Base-by-base conservation (phyloP, 179 eudicot species). In the Beta corolliflora region DNA sequence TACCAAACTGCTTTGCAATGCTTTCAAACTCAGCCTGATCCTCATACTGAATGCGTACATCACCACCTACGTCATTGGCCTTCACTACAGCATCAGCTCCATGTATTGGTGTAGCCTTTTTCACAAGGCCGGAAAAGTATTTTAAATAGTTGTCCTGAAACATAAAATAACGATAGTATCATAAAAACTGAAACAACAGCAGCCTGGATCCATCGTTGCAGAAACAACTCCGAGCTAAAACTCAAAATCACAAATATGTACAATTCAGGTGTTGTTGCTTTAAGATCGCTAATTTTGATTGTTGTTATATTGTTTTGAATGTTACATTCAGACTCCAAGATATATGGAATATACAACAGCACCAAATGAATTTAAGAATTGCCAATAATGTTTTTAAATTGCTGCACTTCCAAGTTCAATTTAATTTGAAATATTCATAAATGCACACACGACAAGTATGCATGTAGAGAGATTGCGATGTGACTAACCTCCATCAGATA, bases 1-100 rank as follows among this genome's bases (percentile, higher is more conserved):
- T 92, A 77, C 99, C 99, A 85, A 94, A 94, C 83, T 96, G 96
- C 53, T 83, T 87, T 5, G 99, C 98, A 84, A 92, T 91, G 75
- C 65, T 84, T 86, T 91, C 97, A 84, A 94, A 96, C 78, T 92
- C 93, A 70, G 75, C 56, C 88, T 94, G 96, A 84, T 91, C 91
- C 54, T 80, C 86, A 85, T 96, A 96, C 79, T 84, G 88, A 79
- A 96, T 87, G 36, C 97, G 94, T 66, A 94, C 90, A 82, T 96
- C 99, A 83, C 94, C 93, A 50, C 88, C 86, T 36, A 96, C 86
- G 76, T 91, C 91, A 78, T 79, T 81, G 77, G 90, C 86, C 85
- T 96, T 91, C 72, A 91, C 83, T 74, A 89, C 82, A 77, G 83
- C 83, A 85, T 90, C 93, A 77, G 78, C 60, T 68, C 94, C 96